Evolutionary conservation across 2,329 filamentous ascomycete species (phyloP).

Genomic region (Nemania serpens): DNA sequence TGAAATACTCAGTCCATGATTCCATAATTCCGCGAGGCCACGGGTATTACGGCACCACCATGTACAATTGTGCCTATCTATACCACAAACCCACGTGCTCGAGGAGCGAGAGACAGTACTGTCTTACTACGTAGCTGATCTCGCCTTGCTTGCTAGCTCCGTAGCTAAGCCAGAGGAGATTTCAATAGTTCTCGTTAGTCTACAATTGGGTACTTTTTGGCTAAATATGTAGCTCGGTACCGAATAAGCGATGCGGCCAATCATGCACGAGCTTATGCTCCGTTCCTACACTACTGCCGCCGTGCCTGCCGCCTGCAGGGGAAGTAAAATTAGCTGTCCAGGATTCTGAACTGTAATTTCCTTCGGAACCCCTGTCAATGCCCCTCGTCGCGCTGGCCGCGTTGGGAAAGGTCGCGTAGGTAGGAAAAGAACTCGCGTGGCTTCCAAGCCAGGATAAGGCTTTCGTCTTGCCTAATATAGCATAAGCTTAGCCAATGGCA

Average conservation of each 20-base stretch:
- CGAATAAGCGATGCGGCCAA: conserved; percentile 12
- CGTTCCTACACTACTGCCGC: not conserved
- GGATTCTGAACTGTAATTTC: not conserved
- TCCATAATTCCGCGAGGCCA: no score
- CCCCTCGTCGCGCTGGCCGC: conserved; percentile 1
- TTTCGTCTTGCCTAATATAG: not conserved
- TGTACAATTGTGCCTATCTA: no score
- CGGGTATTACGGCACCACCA: no score
- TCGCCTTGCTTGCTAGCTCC: not conserved
- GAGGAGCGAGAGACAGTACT: not conserved
- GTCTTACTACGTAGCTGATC: conserved; percentile 8
- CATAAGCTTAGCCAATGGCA: not conserved
- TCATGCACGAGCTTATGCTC: conserved; percentile 13
- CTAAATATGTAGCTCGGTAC: not conserved
- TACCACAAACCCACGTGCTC: not conserved
- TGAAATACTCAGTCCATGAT: no score
- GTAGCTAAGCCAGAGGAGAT: conserved; percentile 8
- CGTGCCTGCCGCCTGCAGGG: conserved; percentile 21
- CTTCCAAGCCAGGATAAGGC: conserved; percentile 5
- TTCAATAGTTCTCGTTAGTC: conserved; percentile 11
- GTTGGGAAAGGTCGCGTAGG: not conserved
- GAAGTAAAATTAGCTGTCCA: conserved; percentile 18
- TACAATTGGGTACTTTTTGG: not conserved
- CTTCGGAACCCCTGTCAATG: not conserved
- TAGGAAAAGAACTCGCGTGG: conserved; percentile 10